Percentiles rank a stretch among this genome's conserved stretches.
These are phyloP conservation scores for Plasmodium gonderi DNA, from an alignment of 169 alveolate genomes.

Conservation along the genomic window DNA sequence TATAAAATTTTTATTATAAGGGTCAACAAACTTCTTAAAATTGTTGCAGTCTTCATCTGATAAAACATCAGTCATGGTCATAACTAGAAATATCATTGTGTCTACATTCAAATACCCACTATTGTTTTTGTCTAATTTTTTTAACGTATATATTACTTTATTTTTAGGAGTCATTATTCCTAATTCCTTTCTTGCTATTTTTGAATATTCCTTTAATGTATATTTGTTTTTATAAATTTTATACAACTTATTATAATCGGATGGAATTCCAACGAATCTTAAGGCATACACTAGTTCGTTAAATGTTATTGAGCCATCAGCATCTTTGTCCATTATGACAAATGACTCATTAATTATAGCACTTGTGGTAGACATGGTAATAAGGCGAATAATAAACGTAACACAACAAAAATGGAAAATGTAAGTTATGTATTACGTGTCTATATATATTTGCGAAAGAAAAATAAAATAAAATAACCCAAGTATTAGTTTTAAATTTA, in stretches of 20 bases:
- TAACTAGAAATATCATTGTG: slow-evolving; percentile 18
- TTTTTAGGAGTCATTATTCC: slow-evolving; percentile 36
- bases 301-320: slow-evolving; percentile 16
- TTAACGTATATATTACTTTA: slow-evolving; percentile 11
- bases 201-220: slow-evolving; percentile 26
- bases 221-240: neutral
- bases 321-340: slow-evolving; percentile 13
- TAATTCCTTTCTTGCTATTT: slow-evolving; percentile 64
- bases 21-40: slow-evolving; percentile 62
- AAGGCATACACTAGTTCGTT: slow-evolving; percentile 51
- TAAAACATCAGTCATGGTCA: slow-evolving; percentile 47
- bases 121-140: slow-evolving; percentile 43
- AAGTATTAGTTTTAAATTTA: neutral
- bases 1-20: slow-evolving; percentile 14
- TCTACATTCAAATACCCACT: slow-evolving; percentile 23
- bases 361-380: slow-evolving; percentile 26
- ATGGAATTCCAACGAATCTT: slow-evolving; percentile 38
- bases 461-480: neutral
- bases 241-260: slow-evolving; percentile 2
- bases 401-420: neutral
- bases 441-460: too few species aligned
- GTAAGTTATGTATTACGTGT: neutral
- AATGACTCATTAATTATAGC: slow-evolving; percentile 52
- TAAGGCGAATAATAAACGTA: neutral
- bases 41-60: slow-evolving; percentile 21